These are phyloP conservation scores for Emiliania huxleyi DNA, from an alignment of 78 protist species.

Conservation along the genomic window DNA sequence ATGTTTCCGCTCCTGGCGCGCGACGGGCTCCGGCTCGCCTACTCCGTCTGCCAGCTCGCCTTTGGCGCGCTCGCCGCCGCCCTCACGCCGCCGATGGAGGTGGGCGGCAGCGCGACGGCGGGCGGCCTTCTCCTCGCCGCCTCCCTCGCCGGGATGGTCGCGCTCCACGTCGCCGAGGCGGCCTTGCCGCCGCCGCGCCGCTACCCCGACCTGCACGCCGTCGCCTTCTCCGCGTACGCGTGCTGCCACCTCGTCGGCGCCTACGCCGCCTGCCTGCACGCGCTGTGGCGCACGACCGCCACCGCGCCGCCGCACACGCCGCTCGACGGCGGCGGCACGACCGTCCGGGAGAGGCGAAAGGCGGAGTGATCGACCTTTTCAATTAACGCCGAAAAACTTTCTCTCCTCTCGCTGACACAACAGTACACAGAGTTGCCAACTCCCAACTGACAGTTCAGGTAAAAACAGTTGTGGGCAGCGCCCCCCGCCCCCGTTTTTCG, in stretches of 20 bases:
- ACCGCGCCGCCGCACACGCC: background rate
- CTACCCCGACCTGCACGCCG: slow-evolving; percentile 1
- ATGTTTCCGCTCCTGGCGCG: slow-evolving; percentile 33
- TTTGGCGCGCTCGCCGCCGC: no score
- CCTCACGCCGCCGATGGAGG: background rate
- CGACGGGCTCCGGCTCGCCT: background rate
- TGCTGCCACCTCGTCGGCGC: background rate
- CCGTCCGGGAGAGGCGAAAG: no score
- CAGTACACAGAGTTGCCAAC: no score
- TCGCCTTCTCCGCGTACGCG: background rate
- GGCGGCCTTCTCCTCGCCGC: no score
- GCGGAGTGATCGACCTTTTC: no score
- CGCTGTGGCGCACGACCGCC: background rate
- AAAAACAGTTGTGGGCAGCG: no score
- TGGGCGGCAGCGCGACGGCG: no score
- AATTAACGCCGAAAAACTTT: no score
- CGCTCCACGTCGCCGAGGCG: background rate
- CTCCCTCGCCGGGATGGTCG: background rate
- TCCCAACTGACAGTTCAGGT: no score
- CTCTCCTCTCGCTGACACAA: no score
- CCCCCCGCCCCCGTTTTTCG: no score
- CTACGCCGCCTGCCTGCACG: background rate
- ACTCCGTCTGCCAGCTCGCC: background rate
- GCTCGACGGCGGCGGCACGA: no score
- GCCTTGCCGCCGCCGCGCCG: background rate